A percentile compares a stretch with the other conserved stretches of the same genome.
phyloP scores from a whole-genome alignment of 495 filamentous ascomycete species.

The Lentithecium fluviatile region DNA sequence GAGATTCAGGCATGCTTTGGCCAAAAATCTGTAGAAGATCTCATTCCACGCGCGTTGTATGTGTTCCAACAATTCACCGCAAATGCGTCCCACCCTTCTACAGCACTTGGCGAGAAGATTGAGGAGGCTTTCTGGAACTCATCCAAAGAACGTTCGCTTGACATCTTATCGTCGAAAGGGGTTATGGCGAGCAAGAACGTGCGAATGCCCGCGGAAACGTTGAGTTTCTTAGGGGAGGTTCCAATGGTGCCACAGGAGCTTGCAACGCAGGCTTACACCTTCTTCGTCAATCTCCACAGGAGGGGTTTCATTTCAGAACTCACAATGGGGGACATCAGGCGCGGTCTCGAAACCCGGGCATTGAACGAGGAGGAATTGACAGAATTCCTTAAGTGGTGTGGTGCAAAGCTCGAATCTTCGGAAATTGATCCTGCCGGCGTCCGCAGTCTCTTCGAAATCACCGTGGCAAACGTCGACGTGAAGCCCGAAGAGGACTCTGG shows the following conservation, averaged over 20 bases:
- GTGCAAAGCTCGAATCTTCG: constrained; percentile 60
- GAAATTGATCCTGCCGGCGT: constrained; percentile 66
- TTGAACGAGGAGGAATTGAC: constrained; percentile 70
- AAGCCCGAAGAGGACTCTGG: constrained; percentile 51
- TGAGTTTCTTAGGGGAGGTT: constrained; percentile 88
- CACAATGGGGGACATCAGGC: constrained; percentile 78
- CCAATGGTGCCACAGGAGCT: constrained; percentile 80
- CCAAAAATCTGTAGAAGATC: constrained; percentile 56
- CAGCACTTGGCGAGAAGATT: constrained; percentile 74
- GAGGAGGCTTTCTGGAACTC: constrained; percentile 95
- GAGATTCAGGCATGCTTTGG: constrained; percentile 58
- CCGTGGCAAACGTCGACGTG: constrained; percentile 75
- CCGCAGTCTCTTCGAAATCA: constrained; percentile 68
- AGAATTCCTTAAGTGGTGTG: constrained; percentile 81
- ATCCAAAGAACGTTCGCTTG: constrained; percentile 74
- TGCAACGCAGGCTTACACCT: constrained; percentile 58
- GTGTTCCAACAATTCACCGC: constrained; percentile 80
- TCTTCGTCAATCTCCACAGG: constrained; percentile 74
- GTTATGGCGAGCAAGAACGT: constrained; percentile 75
- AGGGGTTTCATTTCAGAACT: constrained; percentile 80
- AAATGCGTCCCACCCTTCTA: constrained; percentile 81
- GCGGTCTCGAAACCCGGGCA: constrained; percentile 74
- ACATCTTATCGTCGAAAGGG: constrained; percentile 82
- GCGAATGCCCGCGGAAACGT: constrained; percentile 73
- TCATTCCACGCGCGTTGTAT: constrained; percentile 77